These are phyloP conservation scores for Bipolaris cookei DNA, from an alignment of 2,329 filamentous ascomycete species.

Conservation along the genomic window DNA sequence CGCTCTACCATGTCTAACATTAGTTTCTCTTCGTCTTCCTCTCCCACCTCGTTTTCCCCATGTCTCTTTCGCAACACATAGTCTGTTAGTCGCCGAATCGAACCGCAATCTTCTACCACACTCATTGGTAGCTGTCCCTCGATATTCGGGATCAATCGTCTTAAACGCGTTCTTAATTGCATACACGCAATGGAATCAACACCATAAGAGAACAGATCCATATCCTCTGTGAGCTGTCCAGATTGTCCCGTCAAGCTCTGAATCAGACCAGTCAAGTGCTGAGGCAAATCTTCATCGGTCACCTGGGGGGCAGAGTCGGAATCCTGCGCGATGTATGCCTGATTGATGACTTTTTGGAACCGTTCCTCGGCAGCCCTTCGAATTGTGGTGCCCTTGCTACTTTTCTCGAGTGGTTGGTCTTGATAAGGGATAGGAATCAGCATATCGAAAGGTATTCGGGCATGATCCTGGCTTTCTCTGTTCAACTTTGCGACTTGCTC, in stretches of 20 bases:
- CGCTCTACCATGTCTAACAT: constrained; percentile 58
- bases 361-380: constrained; percentile 59
- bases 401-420: constrained; percentile 58
- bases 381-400: constrained; percentile 67
- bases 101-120: constrained; percentile 66
- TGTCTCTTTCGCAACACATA: constrained; percentile 51
- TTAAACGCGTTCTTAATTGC: constrained; percentile 55
- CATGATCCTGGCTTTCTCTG: constrained; percentile 56
- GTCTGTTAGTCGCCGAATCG: constrained; percentile 52
- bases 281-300: constrained; percentile 36
- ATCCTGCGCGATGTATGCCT: constrained; percentile 51
- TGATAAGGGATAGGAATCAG: constrained; percentile 54
- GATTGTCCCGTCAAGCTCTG: constrained; percentile 33
- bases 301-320: constrained; percentile 23
- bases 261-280: constrained; percentile 29
- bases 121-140: constrained; percentile 59
- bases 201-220: constrained; percentile 64
- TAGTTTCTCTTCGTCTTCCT: constrained; percentile 47
- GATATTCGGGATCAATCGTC: constrained; percentile 44
- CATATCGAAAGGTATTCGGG: constrained; percentile 59
- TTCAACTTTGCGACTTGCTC: constrained; percentile 58
- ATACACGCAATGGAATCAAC: constrained; percentile 67
- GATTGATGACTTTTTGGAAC: constrained; percentile 57
- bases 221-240: constrained; percentile 40
- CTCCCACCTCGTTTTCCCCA: constrained; percentile 39